Percentiles rank a stretch among this genome's conserved stretches.
phyloP scores from a whole-genome alignment of 208 protist genomes.

The Wallacemonas sp. region DNA sequence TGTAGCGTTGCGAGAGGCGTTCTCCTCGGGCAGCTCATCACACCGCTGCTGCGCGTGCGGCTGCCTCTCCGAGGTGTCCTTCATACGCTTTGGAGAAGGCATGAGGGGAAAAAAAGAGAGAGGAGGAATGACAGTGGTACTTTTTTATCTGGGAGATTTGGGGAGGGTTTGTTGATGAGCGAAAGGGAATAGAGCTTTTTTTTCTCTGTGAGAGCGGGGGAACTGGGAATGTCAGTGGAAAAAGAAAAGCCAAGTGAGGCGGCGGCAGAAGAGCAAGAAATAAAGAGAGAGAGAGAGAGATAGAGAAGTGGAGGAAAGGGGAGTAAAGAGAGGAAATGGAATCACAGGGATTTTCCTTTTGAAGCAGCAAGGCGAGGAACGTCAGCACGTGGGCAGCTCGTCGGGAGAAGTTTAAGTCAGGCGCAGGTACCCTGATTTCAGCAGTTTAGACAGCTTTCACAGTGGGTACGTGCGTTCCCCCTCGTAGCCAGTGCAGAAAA shows the following conservation, averaged over 20 bases:
- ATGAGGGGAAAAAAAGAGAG: conserved; percentile 6
- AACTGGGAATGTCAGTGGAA: not conserved
- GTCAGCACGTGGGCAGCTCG: no score
- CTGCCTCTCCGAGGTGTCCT: not conserved
- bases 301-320: conserved; percentile 2
- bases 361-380: no score
- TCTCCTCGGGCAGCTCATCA: not conserved
- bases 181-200: not conserved
- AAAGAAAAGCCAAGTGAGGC: not conserved
- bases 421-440: no score
- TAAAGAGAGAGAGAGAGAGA: not conserved
- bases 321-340: conserved; percentile 8
- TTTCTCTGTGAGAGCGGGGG: not conserved
- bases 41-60: not conserved
- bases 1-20: not conserved
- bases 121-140: not conserved
- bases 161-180: no score
- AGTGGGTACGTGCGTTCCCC: no score
- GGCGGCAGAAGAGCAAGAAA: not conserved
- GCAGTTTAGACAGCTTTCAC: no score
- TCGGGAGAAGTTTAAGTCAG: no score
- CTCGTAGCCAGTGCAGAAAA: not conserved
- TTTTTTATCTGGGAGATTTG: no score
- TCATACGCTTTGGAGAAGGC: not conserved
- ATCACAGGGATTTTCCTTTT: not conserved